These are phyloP conservation scores for Neonectria magnoliae DNA, from an alignment of 2,329 filamentous ascomycete genomes.

Conservation along the genomic window DNA sequence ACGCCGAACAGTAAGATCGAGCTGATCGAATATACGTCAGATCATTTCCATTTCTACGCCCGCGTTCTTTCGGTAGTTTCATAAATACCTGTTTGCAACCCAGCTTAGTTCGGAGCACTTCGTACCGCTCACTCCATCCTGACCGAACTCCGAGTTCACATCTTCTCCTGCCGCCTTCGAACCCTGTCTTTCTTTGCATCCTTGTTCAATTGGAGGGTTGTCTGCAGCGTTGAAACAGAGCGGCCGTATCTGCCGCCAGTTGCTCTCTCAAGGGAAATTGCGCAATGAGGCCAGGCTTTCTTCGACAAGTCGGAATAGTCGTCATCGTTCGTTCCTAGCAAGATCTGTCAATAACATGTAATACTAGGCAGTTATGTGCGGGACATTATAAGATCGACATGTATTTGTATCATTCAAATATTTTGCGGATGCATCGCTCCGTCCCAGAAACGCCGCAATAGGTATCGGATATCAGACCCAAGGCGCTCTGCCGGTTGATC, in stretches of 20 bases:
- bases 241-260: background rate
- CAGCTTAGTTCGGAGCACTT: background rate
- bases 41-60: background rate
- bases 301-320: background rate
- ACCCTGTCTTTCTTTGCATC: background rate
- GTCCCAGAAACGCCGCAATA: background rate
- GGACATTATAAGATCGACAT: background rate
- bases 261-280: background rate
- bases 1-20: background rate
- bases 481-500: constrained; percentile 9
- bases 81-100: background rate
- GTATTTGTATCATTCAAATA: background rate
- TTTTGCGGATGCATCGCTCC: background rate
- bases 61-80: too few species aligned
- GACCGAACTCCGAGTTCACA: background rate
- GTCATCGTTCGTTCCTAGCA: background rate
- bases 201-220: background rate
- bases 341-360: background rate
- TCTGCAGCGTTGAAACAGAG: background rate
- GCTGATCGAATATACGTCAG: background rate
- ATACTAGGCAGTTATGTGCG: background rate
- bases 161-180: background rate
- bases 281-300: background rate
- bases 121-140: background rate
- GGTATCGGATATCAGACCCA: background rate